Evolutionary conservation across 78 protist species (phyloP), one percentile per base, ranked within the genome.

Genomic region (Pigoraptor vietnamica): DNA sequence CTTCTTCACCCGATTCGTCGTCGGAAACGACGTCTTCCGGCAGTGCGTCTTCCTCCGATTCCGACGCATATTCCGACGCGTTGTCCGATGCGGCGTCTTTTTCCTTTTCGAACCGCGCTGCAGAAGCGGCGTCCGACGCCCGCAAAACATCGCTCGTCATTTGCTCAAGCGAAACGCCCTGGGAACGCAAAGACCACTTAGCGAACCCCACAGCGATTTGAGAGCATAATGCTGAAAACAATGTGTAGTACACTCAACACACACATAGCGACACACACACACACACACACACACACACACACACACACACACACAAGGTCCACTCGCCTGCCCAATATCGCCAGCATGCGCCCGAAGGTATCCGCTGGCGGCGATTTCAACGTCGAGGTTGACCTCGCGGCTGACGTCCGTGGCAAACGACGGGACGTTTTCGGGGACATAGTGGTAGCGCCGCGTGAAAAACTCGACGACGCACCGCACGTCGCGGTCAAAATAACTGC

Each of bases 401-500:
- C 19, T 10, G 24, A 56, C 38, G 39, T 92, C 91, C 0, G n/a
- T 2, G 0, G 55, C 9, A 14, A 1, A 86, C 10, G 87, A 86
- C 10, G 6, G 48, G 29, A 48, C 67, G 37, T 1, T 0, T 19
- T 23, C 39, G 29, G 40, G 37, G 39, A 89, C 96, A 40, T 92
- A 94, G 55, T 88, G 90, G 79, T 91, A 96, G 38, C 93, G 40
- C n/a, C 95, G 93, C 25, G 39, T 24, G 92, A 98, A 98, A 95
- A 94, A 98, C 19, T 82, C 79, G n/a, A 92, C 91, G 36, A 98
- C 36, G 90, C 99, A 95, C 35, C 92, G 35, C 23, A 96, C 98
- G 87, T 98, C 99, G 23, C 99, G 96, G 88, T 97, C 96, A 83
- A 98, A 98, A 67, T 91, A 92, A 79, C 38, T 89, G 37, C 79